A percentile compares a stretch with the other conserved stretches of the same genome.
These are phyloP conservation scores for Coniochaeta sp. DNA, from an alignment of 2,329 filamentous ascomycete species.

Conservation along the genomic window DNA sequence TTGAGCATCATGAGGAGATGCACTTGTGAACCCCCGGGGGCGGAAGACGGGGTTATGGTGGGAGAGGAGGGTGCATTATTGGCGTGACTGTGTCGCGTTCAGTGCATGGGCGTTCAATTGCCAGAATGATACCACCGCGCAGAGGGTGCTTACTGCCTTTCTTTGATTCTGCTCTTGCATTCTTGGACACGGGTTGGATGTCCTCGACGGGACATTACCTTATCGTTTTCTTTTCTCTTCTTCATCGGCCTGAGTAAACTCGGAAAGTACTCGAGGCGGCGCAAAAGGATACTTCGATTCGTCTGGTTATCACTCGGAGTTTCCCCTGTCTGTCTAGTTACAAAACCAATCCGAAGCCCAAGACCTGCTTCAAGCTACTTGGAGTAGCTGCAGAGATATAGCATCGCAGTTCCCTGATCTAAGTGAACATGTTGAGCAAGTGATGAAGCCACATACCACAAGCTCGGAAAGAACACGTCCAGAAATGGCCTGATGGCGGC, in stretches of 20 bases:
- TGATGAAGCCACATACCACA: neutral
- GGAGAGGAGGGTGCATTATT: neutral
- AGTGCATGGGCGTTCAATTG: neutral
- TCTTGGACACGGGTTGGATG: neutral
- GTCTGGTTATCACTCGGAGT: neutral
- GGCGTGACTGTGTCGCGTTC: neutral
- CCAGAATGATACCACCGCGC: neutral
- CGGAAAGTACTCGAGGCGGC: neutral
- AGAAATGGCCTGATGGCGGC: neutral
- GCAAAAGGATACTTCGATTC: neutral
- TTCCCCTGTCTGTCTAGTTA: neutral
- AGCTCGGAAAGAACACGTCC: neutral
- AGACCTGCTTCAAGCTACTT: neutral
- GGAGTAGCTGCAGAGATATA: neutral
- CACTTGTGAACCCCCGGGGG: neutral
- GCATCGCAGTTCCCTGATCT: neutral
- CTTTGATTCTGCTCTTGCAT: neutral
- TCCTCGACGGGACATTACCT: neutral
- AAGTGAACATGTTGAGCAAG: neutral
- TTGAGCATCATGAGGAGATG: slow-evolving; percentile 9
- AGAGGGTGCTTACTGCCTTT: neutral
- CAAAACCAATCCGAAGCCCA: neutral
- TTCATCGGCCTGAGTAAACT: neutral
- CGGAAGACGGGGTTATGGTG: neutral
- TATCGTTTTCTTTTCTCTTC: neutral